Evolutionary conservation across 805 yeast species (phyloP).

Genomic region (Kodamaea fukazawae): DNA sequence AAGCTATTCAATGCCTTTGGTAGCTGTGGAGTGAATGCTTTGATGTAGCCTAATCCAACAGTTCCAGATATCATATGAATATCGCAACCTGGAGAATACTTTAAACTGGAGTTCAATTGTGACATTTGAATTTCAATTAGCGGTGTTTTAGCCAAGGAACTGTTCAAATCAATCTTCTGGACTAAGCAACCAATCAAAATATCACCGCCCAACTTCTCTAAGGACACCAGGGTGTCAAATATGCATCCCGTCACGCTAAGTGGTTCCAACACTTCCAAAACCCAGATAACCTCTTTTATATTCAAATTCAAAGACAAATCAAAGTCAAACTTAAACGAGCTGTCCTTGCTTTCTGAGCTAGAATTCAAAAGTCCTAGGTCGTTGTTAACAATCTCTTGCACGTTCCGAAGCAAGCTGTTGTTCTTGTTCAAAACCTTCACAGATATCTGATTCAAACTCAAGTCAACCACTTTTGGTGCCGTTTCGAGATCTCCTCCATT

Average conservation of each 20-base stretch:
- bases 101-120: conserved; percentile 18
- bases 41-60: conserved; percentile 29
- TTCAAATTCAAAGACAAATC: conserved; percentile 17
- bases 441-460: conserved; percentile 8
- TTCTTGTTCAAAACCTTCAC: conserved; percentile 11
- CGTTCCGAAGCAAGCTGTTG: conserved; percentile 11
- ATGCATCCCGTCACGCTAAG: conserved; percentile 18
- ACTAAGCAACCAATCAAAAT: conserved; percentile 16
- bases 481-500: conserved; percentile 14
- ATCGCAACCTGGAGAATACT: conserved; percentile 11
- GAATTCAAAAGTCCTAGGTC: conserved; percentile 2
- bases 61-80: conserved; percentile 15
- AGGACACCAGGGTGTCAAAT: conserved; percentile 16
- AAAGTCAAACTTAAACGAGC: conserved; percentile 8
- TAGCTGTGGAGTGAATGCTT: conserved; percentile 26
- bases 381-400: conserved; percentile 6
- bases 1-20: conserved; percentile 17
- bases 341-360: neutral
- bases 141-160: conserved; percentile 13
- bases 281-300: conserved; percentile 20
- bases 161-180: conserved; percentile 20
- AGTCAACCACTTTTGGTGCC: conserved; percentile 13
- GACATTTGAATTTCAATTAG: conserved; percentile 28
- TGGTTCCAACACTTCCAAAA: conserved; percentile 17
- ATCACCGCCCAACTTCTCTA: conserved; percentile 13